Percentiles rank a stretch among this genome's conserved stretches.
phyloP scores from a whole-genome alignment of 2,329 filamentous ascomycete species.

The Apiospora malaysiana region DNA sequence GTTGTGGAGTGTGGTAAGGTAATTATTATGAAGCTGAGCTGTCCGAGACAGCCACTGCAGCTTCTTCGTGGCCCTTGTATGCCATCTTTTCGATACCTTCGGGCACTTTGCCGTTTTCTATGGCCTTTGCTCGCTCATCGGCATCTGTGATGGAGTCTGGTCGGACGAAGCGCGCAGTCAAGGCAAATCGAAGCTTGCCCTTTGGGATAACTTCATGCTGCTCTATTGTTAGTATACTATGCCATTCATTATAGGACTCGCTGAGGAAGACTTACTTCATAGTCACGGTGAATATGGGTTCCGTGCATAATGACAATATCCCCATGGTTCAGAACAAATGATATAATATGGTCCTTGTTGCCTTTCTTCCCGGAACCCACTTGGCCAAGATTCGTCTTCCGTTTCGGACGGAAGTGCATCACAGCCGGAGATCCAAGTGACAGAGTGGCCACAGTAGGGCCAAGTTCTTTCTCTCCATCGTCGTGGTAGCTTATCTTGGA shows the following conservation, averaged over 20 bases:
- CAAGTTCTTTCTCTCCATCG: conserved; percentile 68
- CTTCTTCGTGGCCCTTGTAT: conserved; percentile 36
- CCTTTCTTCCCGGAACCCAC: conserved; percentile 37
- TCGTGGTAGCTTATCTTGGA: conserved; percentile 68
- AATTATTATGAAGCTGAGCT: neutral
- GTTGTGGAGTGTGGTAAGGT: neutral
- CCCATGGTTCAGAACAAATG: conserved; percentile 60
- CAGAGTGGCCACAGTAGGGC: conserved; percentile 66
- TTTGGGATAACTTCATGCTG: conserved; percentile 58
- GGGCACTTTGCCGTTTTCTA: conserved; percentile 43
- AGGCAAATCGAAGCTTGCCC: conserved; percentile 59
- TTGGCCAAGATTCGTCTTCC: conserved; percentile 32
- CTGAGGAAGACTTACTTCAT: conserved; percentile 51
- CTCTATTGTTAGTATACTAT: neutral
- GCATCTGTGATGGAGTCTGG: conserved; percentile 45
- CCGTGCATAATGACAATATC: conserved; percentile 72
- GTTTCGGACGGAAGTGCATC: conserved; percentile 65
- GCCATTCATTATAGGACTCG: too few species aligned
- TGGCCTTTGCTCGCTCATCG: conserved; percentile 35
- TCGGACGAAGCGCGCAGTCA: conserved; percentile 61
- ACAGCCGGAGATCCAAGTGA: conserved; percentile 63
- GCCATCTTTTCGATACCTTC: conserved; percentile 33
- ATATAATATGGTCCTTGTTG: conserved; percentile 40
- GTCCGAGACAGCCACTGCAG: neutral
- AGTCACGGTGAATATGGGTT: conserved; percentile 60